Percentiles rank a stretch among this genome's conserved stretches.
Evolutionary conservation across 768 basidiomycete species (phyloP).

Genomic region (Baorangia bicolor): DNA sequence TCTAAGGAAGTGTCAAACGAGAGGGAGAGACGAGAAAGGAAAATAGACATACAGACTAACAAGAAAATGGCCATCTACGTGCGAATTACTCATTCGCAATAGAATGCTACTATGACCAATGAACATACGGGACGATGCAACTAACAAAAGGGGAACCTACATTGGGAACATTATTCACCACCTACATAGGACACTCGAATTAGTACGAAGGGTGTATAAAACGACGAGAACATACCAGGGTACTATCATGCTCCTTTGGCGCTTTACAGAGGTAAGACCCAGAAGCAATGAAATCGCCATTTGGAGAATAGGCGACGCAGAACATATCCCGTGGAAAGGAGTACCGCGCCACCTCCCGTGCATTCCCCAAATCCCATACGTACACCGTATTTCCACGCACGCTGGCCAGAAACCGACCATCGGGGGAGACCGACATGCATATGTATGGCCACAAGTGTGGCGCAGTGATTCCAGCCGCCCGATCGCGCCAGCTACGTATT

Average conservation of each 20-base stretch:
- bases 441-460: constrained; percentile 23
- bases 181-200: constrained; percentile 3
- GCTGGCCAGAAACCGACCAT: constrained; percentile 17
- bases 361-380: constrained; percentile 18
- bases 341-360: constrained; percentile 19
- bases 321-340: constrained; percentile 23
- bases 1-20: constrained; percentile 1
- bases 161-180: neutral
- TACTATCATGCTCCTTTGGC: constrained; percentile 8
- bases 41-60: constrained; percentile 5
- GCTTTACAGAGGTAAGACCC: constrained; percentile 17
- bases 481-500: constrained; percentile 23
- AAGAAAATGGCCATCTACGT: neutral
- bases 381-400: constrained; percentile 18
- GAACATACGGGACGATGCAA: neutral
- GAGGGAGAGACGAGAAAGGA: neutral
- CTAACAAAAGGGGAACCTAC: neutral
- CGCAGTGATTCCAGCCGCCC: neutral
- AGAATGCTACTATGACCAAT: neutral
- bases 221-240: constrained; percentile 1
- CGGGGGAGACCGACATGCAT: constrained; percentile 23
- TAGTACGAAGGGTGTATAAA: neutral
- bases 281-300: constrained; percentile 18
- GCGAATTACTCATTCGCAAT: neutral
- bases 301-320: constrained; percentile 24